Percentiles rank a stretch among this genome's conserved stretches.
These are phyloP conservation scores for Diutina neorugosa DNA, from an alignment of 1,139 yeast genomes.

Conservation along the genomic window DNA sequence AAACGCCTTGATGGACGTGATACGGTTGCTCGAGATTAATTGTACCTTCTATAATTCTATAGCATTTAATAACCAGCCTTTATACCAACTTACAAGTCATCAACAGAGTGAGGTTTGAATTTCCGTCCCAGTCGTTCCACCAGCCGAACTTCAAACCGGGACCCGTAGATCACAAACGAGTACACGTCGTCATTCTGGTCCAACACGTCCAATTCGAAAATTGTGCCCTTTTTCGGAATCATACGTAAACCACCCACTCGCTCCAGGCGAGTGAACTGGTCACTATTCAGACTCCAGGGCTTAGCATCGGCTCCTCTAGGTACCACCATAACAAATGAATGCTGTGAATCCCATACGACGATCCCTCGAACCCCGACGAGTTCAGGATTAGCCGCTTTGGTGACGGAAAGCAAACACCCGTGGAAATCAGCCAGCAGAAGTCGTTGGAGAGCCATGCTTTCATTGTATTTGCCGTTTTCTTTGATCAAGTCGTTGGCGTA, in stretches of 20 bases:
- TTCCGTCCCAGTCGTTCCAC: conserved; percentile 78
- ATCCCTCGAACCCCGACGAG: conserved; percentile 63
- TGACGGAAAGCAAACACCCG: conserved; percentile 58
- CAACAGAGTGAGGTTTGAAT: conserved; percentile 69
- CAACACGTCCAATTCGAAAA: conserved; percentile 44
- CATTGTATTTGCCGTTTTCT: conserved; percentile 15
- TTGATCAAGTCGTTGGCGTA: conserved; percentile 45
- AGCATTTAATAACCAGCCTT: background rate
- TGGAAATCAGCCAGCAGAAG: conserved; percentile 74
- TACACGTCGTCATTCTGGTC: conserved; percentile 20
- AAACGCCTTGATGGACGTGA: conserved; percentile 6
- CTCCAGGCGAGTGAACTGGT: conserved; percentile 15
- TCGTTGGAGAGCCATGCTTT: conserved; percentile 34
- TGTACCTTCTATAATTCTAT: conserved; percentile 18
- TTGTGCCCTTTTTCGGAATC: conserved; percentile 48
- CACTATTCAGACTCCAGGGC: background rate
- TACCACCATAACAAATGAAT: conserved; percentile 54
- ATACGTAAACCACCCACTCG: conserved; percentile 41
- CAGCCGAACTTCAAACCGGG: conserved; percentile 64
- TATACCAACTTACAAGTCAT: conserved; percentile 29
- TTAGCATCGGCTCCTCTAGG: conserved; percentile 16
- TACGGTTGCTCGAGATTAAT: conserved; percentile 25
- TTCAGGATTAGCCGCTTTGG: conserved; percentile 43
- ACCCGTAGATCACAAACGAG: conserved; percentile 65
- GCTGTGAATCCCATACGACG: conserved; percentile 79